Evolutionary conservation across 2,329 filamentous ascomycete genomes (phyloP).

Genomic region (Colletotrichum sp.): DNA sequence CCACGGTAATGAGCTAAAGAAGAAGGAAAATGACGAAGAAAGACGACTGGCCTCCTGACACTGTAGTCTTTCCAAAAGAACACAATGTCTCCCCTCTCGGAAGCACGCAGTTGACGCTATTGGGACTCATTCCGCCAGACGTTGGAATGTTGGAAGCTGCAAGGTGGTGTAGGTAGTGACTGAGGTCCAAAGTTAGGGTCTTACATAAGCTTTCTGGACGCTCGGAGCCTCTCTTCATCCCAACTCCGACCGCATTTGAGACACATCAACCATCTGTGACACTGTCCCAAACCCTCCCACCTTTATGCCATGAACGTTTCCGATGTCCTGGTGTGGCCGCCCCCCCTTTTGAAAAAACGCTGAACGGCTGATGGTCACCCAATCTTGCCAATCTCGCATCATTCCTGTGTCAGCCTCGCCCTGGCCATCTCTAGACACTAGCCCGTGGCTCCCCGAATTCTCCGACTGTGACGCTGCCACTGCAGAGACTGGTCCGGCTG

Average conservation of each 20-base stretch:
- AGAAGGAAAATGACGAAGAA: not conserved
- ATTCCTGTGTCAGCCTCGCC: slow-evolving; percentile 16
- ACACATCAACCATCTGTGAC: slow-evolving; percentile 19
- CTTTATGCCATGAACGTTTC: slow-evolving; percentile 14
- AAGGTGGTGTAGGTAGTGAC: not conserved
- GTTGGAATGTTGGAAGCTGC: not conserved
- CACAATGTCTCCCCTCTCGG: not conserved
- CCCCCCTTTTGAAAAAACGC: not conserved
- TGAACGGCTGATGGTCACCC: not conserved
- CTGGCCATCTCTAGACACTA: not conserved
- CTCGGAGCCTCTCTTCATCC: slow-evolving; percentile 18
- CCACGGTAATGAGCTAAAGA: not conserved
- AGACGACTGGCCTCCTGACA: not conserved
- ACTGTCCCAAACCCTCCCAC: slow-evolving; percentile 15
- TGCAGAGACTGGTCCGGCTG: not conserved
- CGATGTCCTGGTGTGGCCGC: not conserved
- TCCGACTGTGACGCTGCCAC: slow-evolving; percentile 11
- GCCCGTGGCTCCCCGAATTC: slow-evolving; percentile 7
- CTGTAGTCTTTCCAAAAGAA: not conserved
- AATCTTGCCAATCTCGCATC: slow-evolving; percentile 7
- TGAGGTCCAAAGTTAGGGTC: not conserved
- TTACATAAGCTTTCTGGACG: slow-evolving; percentile 16
- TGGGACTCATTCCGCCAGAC: not conserved
- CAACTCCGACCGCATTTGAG: slow-evolving; percentile 17
- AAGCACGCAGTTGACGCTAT: not conserved